phyloP scores from a whole-genome alignment of 768 basidiomycete species.

The Mycena sanguinolenta region DNA sequence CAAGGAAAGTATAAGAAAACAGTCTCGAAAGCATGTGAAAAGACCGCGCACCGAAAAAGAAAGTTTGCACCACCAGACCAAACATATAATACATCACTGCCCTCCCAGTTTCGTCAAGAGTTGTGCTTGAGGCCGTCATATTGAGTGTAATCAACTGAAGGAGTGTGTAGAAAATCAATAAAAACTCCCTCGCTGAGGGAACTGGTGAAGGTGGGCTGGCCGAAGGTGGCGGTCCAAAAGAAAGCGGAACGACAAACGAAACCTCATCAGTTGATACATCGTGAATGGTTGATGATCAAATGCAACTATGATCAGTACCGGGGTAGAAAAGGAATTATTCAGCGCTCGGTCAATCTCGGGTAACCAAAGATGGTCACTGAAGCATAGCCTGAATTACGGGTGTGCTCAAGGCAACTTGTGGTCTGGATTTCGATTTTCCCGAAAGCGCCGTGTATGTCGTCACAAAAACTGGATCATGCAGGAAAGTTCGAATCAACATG shows the following conservation, averaged over 20 bases:
- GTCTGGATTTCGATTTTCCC: too few species aligned
- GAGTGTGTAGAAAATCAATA: background rate
- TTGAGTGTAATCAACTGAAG: background rate
- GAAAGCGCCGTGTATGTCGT: too few species aligned
- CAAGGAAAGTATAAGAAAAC: background rate
- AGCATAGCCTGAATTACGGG: too few species aligned
- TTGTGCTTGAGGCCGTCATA: background rate
- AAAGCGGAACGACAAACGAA: background rate
- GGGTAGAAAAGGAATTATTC: too few species aligned
- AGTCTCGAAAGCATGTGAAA: background rate
- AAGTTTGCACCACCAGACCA: constrained; percentile 27
- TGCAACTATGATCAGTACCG: too few species aligned
- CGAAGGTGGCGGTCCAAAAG: constrained; percentile 15
- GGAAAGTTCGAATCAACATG: too few species aligned
- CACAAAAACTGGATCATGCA: too few species aligned
- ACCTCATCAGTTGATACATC: too few species aligned
- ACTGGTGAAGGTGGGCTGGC: constrained; percentile 1
- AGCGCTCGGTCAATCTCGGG: too few species aligned
- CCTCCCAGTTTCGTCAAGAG: background rate
- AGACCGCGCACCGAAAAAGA: constrained; percentile 29
- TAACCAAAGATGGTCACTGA: too few species aligned
- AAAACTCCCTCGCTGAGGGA: constrained; percentile 35
- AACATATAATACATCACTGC: background rate
- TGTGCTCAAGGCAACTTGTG: too few species aligned
- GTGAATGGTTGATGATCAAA: too few species aligned